Base-by-base conservation (phyloP, 805 yeast genomes). In the Dipodascus geniculatus region DNA sequence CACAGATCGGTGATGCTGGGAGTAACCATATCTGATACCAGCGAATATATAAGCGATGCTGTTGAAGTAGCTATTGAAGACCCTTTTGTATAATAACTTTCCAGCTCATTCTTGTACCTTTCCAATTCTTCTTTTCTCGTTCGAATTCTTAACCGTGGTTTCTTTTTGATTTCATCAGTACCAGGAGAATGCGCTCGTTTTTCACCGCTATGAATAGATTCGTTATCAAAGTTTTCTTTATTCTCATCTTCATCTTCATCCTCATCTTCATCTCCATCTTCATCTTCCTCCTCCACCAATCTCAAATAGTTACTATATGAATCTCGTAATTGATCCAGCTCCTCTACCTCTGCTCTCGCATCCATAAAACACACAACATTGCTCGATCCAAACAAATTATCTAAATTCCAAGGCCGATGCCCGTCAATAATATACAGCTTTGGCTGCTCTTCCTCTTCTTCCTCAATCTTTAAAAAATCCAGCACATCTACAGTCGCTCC, bases 391-490 rank as follows among this genome's bases (percentile, higher is more conserved):
- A 86, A 90, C 49, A 93, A 63, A 64, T 93, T 93, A 65, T 90
- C 96, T 58, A 93, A 71, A 68, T 90, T 90, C 98, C 99, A 93
- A 2, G 99, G 99, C 58, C 98, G 73, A 59, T 86, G 93, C 2
- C 96, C 89, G 68, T 93, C 99, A 54, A 93, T 75, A 9, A 95
- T 78, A 62, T 87, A 95, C 1, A 91, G 77, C 54, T 75, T 79
- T 58, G 93, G 49, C 22, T 61, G 67, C 4, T 58, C 67, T 48
- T 57, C 63, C 4, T 57, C 65, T 23, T 63, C 66, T 11, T 42
- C 57, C 52, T 42, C 64, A 14, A 58, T 71, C 2, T 70, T 68
- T 11, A 81, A 58, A 53, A 75, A 78, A 3, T 78, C 79, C 49
- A 77, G 95, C 28, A 93, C 63, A 66, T 93, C 97, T 9, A 90